phyloP scores from a whole-genome alignment of 1,139 yeast genomes.

The Protomyces gravidus region DNA sequence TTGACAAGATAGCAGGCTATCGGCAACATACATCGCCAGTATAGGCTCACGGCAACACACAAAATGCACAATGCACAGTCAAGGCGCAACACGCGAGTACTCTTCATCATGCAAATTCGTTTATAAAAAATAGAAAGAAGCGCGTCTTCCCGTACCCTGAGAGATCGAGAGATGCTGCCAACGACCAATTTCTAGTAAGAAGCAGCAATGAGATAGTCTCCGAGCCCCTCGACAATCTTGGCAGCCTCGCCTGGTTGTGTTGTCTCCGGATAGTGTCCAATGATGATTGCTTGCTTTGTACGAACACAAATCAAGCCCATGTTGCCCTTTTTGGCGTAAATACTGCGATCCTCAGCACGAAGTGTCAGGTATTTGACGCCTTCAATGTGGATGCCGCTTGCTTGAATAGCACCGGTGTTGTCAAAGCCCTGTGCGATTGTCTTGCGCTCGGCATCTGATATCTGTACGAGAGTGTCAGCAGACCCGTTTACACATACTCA shows the following conservation, averaged over 20 bases:
- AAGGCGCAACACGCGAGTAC: too few relatives aligned
- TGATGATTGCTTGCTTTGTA: conserved; percentile 83
- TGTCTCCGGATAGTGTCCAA: conserved; percentile 92
- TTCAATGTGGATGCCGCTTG: conserved; percentile 77
- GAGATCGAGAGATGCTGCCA: too few relatives aligned
- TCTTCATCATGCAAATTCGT: conserved; percentile 1
- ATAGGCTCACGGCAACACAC: too few relatives aligned
- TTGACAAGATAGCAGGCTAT: conserved; percentile 23
- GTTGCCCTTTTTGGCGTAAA: conserved; percentile 72
- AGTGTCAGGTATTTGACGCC: conserved; percentile 84
- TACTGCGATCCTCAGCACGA: conserved; percentile 86
- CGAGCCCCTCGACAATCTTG: conserved; percentile 86
- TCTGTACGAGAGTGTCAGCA: conserved; percentile 29
- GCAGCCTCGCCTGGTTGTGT: conserved; percentile 95
- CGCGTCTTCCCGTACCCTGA: background rate
- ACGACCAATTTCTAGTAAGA: conserved; percentile 56
- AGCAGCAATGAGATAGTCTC: conserved; percentile 84
- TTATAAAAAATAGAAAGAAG: background rate
- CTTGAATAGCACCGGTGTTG: conserved; percentile 72
- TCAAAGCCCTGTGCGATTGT: conserved; percentile 76
- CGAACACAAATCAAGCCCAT: conserved; percentile 88
- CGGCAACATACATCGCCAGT: background rate
- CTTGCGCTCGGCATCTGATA: conserved; percentile 61
- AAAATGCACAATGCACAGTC: too few relatives aligned
- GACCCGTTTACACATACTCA: background rate